Percentiles rank a stretch among this genome's conserved stretches.
Evolutionary conservation across 2,329 filamentous ascomycete species (phyloP).

Genomic region (Talaromyces sp.): DNA sequence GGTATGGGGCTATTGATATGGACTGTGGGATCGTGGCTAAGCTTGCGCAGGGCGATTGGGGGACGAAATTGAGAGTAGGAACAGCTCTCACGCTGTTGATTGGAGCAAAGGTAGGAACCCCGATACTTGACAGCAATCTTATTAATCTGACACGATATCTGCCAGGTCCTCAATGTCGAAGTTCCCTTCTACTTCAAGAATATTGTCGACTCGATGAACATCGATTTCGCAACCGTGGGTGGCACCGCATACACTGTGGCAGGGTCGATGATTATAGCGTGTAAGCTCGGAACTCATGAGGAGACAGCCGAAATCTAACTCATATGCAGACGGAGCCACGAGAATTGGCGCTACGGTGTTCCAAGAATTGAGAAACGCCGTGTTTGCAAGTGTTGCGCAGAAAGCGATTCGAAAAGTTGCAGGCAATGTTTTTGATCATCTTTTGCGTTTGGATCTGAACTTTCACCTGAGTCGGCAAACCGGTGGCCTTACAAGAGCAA

Average conservation of each 20-base stretch:
- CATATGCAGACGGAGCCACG: slow-evolving; percentile 67
- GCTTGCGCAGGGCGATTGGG: slow-evolving; percentile 59
- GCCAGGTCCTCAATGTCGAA: slow-evolving; percentile 80
- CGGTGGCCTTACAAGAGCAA: slow-evolving; percentile 85
- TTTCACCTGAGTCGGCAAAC: slow-evolving; percentile 96
- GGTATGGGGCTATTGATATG: slow-evolving; percentile 31
- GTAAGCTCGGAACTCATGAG: slow-evolving; percentile 40
- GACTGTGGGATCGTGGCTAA: background rate
- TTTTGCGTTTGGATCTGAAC: slow-evolving; percentile 82
- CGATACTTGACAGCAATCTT: background rate
- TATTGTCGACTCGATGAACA: slow-evolving; percentile 96
- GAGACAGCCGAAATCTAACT: slow-evolving; percentile 17
- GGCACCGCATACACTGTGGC: slow-evolving; percentile 86
- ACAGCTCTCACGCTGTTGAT: slow-evolving; percentile 79
- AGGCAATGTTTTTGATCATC: slow-evolving; percentile 84
- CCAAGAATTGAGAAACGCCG: slow-evolving; percentile 89
- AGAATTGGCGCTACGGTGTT: slow-evolving; percentile 85
- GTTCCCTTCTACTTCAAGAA: slow-evolving; percentile 99
- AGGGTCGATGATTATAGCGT: slow-evolving; percentile 88
- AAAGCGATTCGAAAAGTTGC: slow-evolving; percentile 93
- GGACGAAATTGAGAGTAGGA: slow-evolving; percentile 79
- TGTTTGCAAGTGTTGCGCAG: slow-evolving; percentile 95
- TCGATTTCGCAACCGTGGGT: slow-evolving; percentile 82
- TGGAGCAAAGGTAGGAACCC: slow-evolving; percentile 70
- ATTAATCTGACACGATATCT: background rate